phyloP scores from a whole-genome alignment of 2,329 filamentous ascomycete species.

The Leptographium galeiforme region DNA sequence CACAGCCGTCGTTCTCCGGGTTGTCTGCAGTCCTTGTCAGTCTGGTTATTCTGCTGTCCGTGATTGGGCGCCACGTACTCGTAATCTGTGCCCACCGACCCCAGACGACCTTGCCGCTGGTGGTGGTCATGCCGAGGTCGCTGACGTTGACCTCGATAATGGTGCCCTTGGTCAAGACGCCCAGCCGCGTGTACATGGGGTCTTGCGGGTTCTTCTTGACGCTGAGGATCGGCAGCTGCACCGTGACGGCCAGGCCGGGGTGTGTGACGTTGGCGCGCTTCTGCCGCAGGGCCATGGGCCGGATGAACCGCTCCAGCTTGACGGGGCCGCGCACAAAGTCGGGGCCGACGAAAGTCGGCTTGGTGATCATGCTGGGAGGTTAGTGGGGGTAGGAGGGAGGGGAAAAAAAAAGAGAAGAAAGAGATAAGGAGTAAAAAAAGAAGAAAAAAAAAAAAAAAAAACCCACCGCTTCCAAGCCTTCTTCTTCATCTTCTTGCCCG shows the following conservation, averaged over 20 bases:
- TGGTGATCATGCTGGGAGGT: conserved; percentile 47
- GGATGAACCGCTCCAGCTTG: conserved; percentile 51
- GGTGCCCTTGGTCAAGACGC: conserved; percentile 63
- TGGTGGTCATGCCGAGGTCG: conserved; percentile 81
- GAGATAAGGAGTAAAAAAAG: neutral
- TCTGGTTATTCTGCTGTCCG: too few species aligned
- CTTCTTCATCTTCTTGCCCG: conserved; percentile 54
- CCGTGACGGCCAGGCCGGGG: conserved; percentile 37
- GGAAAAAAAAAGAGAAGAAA: neutral
- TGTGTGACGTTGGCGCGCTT: conserved; percentile 59
- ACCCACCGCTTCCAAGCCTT: conserved; percentile 46
- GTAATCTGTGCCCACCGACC: conserved; percentile 67
- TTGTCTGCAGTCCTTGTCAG: conserved; percentile 6
- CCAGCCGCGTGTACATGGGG: conserved; percentile 82
- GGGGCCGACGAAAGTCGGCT: conserved; percentile 78
- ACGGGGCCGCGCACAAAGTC: conserved; percentile 85
- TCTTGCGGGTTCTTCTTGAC: conserved; percentile 69
- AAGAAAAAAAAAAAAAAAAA: neutral
- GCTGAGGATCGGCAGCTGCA: conserved; percentile 67
- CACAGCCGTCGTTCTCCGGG: conserved; percentile 14
- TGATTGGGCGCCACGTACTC: conserved; percentile 17
- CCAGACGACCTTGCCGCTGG: conserved; percentile 88
- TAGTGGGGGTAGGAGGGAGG: neutral
- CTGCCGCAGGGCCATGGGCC: conserved; percentile 42
- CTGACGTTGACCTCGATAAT: conserved; percentile 82